phyloP scores from a whole-genome alignment of 2,329 filamentous ascomycete species.

The Colletotrichum salicis region DNA sequence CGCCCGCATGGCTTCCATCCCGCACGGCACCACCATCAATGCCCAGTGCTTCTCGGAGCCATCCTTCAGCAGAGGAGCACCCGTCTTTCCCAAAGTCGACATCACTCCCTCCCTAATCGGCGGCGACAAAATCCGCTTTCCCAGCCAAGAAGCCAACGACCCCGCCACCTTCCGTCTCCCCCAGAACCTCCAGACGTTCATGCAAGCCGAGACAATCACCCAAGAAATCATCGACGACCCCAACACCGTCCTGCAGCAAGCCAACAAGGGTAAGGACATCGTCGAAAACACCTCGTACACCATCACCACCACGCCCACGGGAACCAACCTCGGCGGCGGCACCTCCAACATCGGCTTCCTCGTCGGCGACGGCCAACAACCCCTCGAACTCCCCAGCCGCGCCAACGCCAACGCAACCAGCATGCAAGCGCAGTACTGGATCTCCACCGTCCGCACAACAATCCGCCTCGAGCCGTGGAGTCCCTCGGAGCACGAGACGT shows the following conservation, averaged over 20 bases:
- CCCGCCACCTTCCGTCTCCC: constrained; percentile 41
- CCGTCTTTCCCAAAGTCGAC: constrained; percentile 35
- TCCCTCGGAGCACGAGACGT: background rate
- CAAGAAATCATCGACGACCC: constrained; percentile 44
- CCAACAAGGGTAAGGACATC: constrained; percentile 45
- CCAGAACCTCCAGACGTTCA: constrained; percentile 43
- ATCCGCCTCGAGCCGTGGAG: background rate
- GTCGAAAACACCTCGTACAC: constrained; percentile 43
- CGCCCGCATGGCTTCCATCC: constrained; percentile 53
- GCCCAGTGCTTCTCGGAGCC: constrained; percentile 45
- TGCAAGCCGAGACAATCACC: constrained; percentile 45
- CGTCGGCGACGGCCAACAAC: constrained; percentile 31
- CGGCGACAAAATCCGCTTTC: background rate
- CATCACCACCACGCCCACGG: constrained; percentile 39
- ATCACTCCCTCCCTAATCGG: constrained; percentile 43
- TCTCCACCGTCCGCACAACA: background rate
- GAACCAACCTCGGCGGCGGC: constrained; percentile 43
- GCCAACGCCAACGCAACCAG: constrained; percentile 10
- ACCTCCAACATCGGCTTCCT: constrained; percentile 46
- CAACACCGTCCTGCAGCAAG: constrained; percentile 42
- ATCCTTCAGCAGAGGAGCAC: constrained; percentile 33
- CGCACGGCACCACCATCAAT: constrained; percentile 56
- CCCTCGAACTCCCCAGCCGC: background rate
- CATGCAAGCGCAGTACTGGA: constrained; percentile 20
- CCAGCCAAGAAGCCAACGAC: background rate